Percentiles rank a stretch among this genome's conserved stretches.
Evolutionary conservation across 306 rosid species (phyloP).

Genomic region (Pterocarpus santalinus): DNA sequence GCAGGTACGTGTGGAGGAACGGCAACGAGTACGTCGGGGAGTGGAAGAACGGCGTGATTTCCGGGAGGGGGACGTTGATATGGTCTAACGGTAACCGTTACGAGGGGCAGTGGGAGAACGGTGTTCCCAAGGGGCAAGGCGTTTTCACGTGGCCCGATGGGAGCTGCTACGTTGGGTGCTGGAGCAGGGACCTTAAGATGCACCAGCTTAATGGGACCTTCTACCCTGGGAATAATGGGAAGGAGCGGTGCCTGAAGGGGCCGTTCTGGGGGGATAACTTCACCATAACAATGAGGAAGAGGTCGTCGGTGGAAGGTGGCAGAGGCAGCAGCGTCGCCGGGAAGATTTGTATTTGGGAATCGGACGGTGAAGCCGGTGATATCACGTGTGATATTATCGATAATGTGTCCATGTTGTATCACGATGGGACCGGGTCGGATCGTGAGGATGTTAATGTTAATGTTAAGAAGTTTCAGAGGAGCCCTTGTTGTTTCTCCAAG

Average conservation of each 20-base stretch:
- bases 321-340: slow-evolving; percentile 66
- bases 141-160: slow-evolving; percentile 87
- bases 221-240: slow-evolving; percentile 58
- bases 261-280: slow-evolving; percentile 51
- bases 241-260: slow-evolving; percentile 40
- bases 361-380: slow-evolving; percentile 95
- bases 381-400: slow-evolving; percentile 93
- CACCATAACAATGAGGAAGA: slow-evolving; percentile 68
- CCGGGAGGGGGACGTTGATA: slow-evolving; percentile 72
- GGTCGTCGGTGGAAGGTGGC: slow-evolving; percentile 63
- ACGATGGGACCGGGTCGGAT: slow-evolving; percentile 53
- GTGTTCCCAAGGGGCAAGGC: slow-evolving; percentile 83
- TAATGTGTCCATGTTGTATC: slow-evolving; percentile 77
- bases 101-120: slow-evolving; percentile 92
- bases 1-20: slow-evolving; percentile 87
- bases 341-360: slow-evolving; percentile 95
- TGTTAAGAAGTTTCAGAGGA: slow-evolving; percentile 58
- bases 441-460: slow-evolving; percentile 27
- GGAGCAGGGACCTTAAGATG: slow-evolving; percentile 74
- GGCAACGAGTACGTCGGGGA: slow-evolving; percentile 88
- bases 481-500: slow-evolving; percentile 57
- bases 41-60: slow-evolving; percentile 86
- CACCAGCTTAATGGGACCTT: slow-evolving; percentile 70
- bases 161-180: slow-evolving; percentile 73
- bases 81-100: slow-evolving; percentile 91